A percentile compares a stretch with the other conserved stretches of the same genome.
phyloP scores from a whole-genome alignment of 257 asterid genomes.

The Solanum phureja region DNA sequence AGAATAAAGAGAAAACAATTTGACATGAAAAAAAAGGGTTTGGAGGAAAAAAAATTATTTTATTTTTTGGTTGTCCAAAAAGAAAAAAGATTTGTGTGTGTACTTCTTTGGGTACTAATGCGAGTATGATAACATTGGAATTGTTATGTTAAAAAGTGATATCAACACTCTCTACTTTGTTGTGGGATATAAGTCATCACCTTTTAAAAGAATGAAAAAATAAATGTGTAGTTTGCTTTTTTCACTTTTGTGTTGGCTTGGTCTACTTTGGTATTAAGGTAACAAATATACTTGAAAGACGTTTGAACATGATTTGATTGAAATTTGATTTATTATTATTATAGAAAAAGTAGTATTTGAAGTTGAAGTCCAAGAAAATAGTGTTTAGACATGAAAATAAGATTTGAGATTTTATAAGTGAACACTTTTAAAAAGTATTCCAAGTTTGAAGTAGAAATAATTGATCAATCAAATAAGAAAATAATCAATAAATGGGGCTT shows the following conservation, averaged over 20 bases:
- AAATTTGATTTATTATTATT: background rate
- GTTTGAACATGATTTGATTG: background rate
- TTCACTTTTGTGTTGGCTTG: background rate
- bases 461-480: background rate
- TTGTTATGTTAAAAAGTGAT: background rate
- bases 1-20: background rate
- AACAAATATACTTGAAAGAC: background rate
- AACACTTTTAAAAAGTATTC: background rate
- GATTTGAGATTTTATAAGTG: background rate
- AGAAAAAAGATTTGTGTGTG: background rate
- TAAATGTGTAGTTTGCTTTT: background rate
- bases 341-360: background rate
- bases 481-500: background rate
- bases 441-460: background rate
- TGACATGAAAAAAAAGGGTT: background rate
- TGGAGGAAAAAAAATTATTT: background rate
- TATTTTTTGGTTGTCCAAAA: background rate
- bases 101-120: background rate
- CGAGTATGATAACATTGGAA: background rate
- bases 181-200: background rate
- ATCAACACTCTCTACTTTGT: background rate
- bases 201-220: background rate
- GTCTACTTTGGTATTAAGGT: background rate
- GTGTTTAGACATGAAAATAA: background rate
- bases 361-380: background rate